Conservation (phyloP, 345 rosid species). For the Balakata baccata region DNA sequence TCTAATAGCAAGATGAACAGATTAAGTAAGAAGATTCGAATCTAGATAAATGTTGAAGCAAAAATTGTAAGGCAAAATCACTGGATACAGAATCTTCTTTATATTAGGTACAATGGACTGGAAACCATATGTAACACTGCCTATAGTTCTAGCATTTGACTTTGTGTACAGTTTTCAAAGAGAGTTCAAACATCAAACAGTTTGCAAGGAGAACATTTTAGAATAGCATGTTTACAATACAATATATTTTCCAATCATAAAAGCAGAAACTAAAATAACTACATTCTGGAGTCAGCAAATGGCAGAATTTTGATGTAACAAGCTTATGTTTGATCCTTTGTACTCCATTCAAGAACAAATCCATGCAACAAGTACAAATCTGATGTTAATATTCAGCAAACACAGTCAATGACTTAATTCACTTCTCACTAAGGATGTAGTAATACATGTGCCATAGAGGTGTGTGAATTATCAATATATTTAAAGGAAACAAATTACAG, state of each 20-base stretch:
- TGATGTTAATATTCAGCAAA: neutral
- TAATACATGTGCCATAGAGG: neutral
- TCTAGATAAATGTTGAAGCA: neutral
- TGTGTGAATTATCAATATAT: neutral
- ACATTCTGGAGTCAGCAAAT: too few species aligned
- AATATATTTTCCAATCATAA: too few species aligned
- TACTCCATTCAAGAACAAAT: neutral
- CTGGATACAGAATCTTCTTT: neutral
- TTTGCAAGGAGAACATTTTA: too few species aligned
- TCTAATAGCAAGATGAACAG: neutral
- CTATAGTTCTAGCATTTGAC: neutral
- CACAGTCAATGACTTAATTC: neutral
- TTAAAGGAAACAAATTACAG: neutral
- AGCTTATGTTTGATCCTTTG: neutral
- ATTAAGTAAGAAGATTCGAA: neutral
- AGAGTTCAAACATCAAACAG: neutral
- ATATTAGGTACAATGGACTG: neutral
- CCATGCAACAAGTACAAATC: neutral
- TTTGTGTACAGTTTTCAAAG: neutral
- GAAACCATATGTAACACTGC: neutral
- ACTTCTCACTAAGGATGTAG: neutral
- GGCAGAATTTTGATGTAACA: too few species aligned
- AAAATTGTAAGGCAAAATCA: constrained; percentile 2
- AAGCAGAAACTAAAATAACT: too few species aligned
- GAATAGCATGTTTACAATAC: too few species aligned